Conservation (phyloP, 495 filamentous ascomycete genomes). For the Cryomyces antarcticus region DNA sequence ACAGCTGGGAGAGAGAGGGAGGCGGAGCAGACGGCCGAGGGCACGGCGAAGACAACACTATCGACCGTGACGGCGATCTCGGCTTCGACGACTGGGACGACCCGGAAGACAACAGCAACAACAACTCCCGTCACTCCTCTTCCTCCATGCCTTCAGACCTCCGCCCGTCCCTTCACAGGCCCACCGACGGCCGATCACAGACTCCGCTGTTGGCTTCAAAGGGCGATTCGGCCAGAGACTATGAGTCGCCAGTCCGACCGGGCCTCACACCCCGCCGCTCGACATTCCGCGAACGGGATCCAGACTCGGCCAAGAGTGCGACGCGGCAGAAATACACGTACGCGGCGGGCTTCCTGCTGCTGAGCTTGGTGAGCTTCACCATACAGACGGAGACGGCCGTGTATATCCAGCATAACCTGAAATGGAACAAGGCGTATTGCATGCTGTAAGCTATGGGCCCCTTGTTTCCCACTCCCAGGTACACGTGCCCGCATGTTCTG, state of each 20-base stretch:
- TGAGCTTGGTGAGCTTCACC: constrained; percentile 65
- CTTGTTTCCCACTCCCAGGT: background rate
- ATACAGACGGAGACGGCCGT: constrained; percentile 89
- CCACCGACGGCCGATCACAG: constrained; percentile 2
- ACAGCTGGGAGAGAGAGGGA: too few species aligned
- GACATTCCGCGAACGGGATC: constrained; percentile 40
- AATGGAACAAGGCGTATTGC: constrained; percentile 92
- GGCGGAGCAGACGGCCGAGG: too few species aligned
- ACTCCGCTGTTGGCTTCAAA: constrained; percentile 5
- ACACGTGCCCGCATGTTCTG: background rate
- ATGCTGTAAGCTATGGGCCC: constrained; percentile 53
- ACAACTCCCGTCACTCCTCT: too few species aligned
- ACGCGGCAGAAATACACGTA: constrained; percentile 68
- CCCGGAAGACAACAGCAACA: background rate
- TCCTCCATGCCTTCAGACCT: constrained; percentile 15
- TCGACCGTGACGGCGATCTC: constrained; percentile 7
- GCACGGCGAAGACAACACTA: background rate
- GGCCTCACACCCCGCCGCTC: constrained; percentile 21
- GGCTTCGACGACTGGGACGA: constrained; percentile 16
- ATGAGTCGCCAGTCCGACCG: constrained; percentile 13
- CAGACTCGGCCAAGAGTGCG: constrained; percentile 34
- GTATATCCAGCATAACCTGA: constrained; percentile 71
- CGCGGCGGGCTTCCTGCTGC: constrained; percentile 57
- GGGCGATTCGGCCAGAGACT: constrained; percentile 1
- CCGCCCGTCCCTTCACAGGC: constrained; percentile 4